phyloP scores from a whole-genome alignment of 805 yeast species.

The Ogataea thermomethanolica region DNA sequence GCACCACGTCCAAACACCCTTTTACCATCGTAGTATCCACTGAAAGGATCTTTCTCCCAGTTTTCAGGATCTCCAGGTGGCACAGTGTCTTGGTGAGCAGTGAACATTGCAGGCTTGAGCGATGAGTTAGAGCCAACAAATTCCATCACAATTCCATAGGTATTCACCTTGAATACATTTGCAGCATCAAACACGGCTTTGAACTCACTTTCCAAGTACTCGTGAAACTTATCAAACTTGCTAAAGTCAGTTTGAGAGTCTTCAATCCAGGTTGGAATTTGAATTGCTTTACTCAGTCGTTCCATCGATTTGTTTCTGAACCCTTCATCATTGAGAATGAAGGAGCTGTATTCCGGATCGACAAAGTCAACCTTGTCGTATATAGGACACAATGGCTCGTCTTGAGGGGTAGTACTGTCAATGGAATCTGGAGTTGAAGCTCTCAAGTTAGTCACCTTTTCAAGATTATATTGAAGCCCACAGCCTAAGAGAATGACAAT shows the following conservation, averaged over 20 bases:
- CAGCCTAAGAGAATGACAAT: too few species aligned
- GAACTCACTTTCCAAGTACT: conserved; percentile 48
- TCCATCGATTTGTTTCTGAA: conserved; percentile 37
- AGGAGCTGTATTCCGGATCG: conserved; percentile 10
- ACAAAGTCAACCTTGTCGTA: conserved; percentile 21
- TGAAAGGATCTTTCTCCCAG: conserved; percentile 69
- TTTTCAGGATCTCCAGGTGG: conserved; percentile 63
- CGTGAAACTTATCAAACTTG: conserved; percentile 37
- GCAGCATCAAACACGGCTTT: conserved; percentile 46
- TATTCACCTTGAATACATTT: conserved; percentile 53
- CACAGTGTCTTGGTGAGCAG: conserved; percentile 81
- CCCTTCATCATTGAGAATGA: conserved; percentile 33
- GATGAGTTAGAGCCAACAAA: conserved; percentile 51
- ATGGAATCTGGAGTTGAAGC: background rate
- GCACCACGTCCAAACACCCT: conserved; percentile 76
- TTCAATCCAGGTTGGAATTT: conserved; percentile 47
- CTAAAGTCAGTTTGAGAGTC: conserved; percentile 20
- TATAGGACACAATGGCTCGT: conserved; percentile 27
- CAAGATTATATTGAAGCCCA: too few species aligned
- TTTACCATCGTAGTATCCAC: conserved; percentile 64
- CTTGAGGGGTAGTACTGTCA: background rate
- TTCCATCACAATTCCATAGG: conserved; percentile 59
- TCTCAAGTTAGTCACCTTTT: too few species aligned
- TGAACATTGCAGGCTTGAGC: conserved; percentile 62
- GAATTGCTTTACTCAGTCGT: conserved; percentile 47